Base-by-base conservation (phyloP, 108 stramenopile genomes). In the Cyclostephanos invisitatus region DNA sequence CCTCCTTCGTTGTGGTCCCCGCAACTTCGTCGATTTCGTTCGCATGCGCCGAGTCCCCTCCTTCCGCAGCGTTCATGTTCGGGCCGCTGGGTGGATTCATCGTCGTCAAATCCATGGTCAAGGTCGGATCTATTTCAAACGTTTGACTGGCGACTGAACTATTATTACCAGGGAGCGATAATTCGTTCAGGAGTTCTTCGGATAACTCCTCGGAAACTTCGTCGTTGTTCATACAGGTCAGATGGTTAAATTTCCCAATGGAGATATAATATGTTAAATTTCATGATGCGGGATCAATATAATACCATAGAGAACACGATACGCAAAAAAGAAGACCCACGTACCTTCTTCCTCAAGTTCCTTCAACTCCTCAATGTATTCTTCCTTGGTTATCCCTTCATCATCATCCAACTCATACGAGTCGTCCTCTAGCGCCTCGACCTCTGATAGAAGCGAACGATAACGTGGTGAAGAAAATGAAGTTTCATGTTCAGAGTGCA, bases 41-140 rank as follows among this genome's bases (percentile, higher is more conserved):
- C 5, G 65, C 64, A 25, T 48, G 1, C 6, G 18, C 48, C 18
- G 48, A 2, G 6, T 53, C 24, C 7, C 24, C 51, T 7, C 20
- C 51, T 18, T 24, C 20, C 18, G 1, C 51, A 18, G 22, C 21
- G 32, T 15, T 35, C 20, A 54, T 14, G 47, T 67, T 54, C 28
- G 35, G 21, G 20, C 54, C 74, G 49, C 11, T 56, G 48, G 64
- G 47, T n/a, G 66, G 15, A 71, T 79, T 72, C 48, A 54, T 61
- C 29, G 61, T 64, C 20, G 71, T 79, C 53, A 72, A 64, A 68
- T 79, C 78, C 78, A 79, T 79, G 25, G 78, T 79, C 27, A 79
- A 21, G 0, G 46, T 56, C 12, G 78, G 78, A 53, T 79, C 78
- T 62, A 79, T 66, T 5, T 37, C 50, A 20, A 62, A 32, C 32